Base-by-base conservation (phyloP, 768 basidiomycete species). In the Podaxis sp. region DNA sequence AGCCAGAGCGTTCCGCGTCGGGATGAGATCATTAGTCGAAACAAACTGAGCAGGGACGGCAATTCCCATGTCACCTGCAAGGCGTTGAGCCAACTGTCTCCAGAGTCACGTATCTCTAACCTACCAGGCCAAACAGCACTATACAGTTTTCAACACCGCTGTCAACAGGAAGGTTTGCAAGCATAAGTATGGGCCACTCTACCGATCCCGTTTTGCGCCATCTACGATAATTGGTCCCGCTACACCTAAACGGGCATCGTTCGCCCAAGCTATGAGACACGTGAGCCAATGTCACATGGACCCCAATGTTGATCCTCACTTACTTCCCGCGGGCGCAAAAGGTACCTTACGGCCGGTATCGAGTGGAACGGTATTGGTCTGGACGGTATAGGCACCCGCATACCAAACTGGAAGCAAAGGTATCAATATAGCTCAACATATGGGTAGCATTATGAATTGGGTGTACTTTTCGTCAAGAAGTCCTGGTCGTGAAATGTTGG, bases 181-280 rank as follows among this genome's bases (percentile, higher is more conserved):
- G 49, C 11, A 11, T 56, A 33, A 4, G 4, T 7, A 56, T 47
- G 11, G 17, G 15, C 7, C n/a, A 9, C 25, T 74, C 53, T 55
- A 80, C 80, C 85, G 75, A 66, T 85, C 85, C 12, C 85, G 80
- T 67, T 87, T 86, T 6, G 84, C 85, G 57, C 80, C 80, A 64
- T 87, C 85, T 2, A 87, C 83, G 55, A 87, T 84, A 46, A 85
- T 85, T 4, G 85, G 84, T 0, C 84, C 84, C 4, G 80, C 82
- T 9, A 85, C 76, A 2, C 85, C 85, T 2, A 85, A 73, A 0
- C 75, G 80, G 4, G 82, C 84, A 60, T 84, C 81, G 66, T 85
- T 85, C 25, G 75, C 76, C 84, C 85, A 86, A 24, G 75, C 83
- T 80, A 59, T 37, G 33, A 15, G 29, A 13, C 7, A 24, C 15